Evolutionary conservation across 441 rosid species (phyloP).

Genomic region (Eutrema salsugineum): DNA sequence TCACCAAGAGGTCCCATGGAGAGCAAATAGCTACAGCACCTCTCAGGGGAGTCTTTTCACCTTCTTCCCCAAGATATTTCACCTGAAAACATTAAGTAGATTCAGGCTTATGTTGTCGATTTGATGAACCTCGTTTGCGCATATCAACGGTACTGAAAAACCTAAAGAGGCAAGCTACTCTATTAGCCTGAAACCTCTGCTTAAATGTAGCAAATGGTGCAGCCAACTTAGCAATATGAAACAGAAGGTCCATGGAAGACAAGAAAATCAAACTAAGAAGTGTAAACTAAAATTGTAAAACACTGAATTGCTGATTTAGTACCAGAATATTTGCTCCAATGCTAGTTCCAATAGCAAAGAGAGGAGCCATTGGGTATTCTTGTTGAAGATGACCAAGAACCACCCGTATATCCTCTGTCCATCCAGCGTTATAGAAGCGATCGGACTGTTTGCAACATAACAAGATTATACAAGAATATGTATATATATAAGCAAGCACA

Average conservation of each 20-base stretch:
- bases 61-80: conserved; percentile 90
- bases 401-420: conserved; percentile 68
- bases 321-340: conserved; percentile 89
- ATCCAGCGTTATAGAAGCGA: conserved; percentile 89
- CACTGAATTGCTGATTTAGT: neutral
- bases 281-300: neutral
- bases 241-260: neutral
- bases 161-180: neutral
- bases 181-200: neutral
- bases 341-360: conserved; percentile 84
- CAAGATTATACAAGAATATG: neutral
- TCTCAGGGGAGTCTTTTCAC: conserved; percentile 57
- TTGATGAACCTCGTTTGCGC: neutral
- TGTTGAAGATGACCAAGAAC: conserved; percentile 54
- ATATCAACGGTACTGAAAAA: neutral
- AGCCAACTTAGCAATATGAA: neutral
- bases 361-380: conserved; percentile 65
- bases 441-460: conserved; percentile 50
- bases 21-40: conserved; percentile 83
- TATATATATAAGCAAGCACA: neutral
- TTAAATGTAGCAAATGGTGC: neutral
- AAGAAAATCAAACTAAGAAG: conserved; percentile 1
- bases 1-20: conserved; percentile 96
- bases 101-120: neutral
- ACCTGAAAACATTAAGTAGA: conserved; percentile 46